These are phyloP conservation scores for Trypanosoma congolense DNA, from an alignment of 208 protist species.

Conservation along the genomic window DNA sequence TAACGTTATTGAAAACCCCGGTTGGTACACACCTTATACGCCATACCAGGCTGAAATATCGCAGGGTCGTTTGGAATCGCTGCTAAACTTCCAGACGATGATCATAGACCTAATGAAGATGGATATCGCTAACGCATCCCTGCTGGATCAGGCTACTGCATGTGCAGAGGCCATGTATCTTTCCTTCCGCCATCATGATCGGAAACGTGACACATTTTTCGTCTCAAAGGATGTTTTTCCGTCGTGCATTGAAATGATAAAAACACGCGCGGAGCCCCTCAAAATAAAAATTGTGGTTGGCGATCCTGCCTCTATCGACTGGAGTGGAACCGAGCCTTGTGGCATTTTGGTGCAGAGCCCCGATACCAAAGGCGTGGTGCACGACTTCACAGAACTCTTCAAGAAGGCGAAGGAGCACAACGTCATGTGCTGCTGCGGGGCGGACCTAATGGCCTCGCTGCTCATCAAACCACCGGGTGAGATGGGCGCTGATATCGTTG, in stretches of 20 bases:
- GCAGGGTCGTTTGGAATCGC: constrained; percentile 96
- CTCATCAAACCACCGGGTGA: constrained; percentile 91
- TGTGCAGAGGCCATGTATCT: constrained; percentile 67
- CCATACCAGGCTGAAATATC: constrained; percentile 96
- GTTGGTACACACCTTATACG: constrained; percentile 99
- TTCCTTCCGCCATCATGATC: constrained; percentile 42
- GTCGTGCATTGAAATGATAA: constrained; percentile 68
- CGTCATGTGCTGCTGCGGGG: constrained; percentile 75
- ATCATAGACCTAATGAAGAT: constrained; percentile 94
- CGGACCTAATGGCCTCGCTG: constrained; percentile 93
- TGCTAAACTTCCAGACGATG: constrained; percentile 98
- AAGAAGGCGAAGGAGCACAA: constrained; percentile 43
- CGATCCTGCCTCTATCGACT: constrained; percentile 58
- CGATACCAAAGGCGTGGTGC: constrained; percentile 78
- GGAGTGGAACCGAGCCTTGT: constrained; percentile 49
- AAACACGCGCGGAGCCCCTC: constrained; percentile 66
- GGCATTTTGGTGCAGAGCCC: constrained; percentile 95
- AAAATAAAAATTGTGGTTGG: constrained; percentile 88
- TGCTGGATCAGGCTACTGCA: constrained; percentile 93
- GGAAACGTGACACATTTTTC: constrained; percentile 61
- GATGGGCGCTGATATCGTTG: constrained; percentile 93
- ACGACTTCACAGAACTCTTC: constrained; percentile 78
- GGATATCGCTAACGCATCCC: constrained; percentile 93
- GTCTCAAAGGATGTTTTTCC: constrained; percentile 55
- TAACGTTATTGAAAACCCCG: constrained; percentile 97